These are phyloP conservation scores for Talaromyces adpressus DNA, from an alignment of 495 filamentous ascomycete species.

Conservation along the genomic window DNA sequence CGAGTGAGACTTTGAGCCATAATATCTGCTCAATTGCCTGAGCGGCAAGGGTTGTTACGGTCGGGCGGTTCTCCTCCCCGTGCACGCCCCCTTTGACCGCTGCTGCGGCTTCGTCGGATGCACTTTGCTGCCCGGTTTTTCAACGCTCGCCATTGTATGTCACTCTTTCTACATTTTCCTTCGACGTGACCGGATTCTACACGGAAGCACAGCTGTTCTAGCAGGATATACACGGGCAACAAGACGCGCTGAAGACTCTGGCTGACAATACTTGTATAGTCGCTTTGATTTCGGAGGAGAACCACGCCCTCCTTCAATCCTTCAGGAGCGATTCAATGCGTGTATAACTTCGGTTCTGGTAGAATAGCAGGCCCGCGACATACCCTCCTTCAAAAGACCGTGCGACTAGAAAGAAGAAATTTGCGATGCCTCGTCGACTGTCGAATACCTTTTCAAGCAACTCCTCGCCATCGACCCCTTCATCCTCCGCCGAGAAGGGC, in stretches of 20 bases:
- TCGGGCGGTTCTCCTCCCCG: slow-evolving; percentile 2
- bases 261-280: not conserved
- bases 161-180: not conserved
- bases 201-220: not conserved
- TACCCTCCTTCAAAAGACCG: not conserved
- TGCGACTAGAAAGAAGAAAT: not conserved
- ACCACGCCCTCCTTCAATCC: not conserved
- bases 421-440: slow-evolving; percentile 51
- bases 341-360: not conserved
- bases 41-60: slow-evolving; percentile 6
- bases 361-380: not conserved
- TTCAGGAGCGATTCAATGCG: not conserved
- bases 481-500: slow-evolving; percentile 41
- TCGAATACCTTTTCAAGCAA: slow-evolving; percentile 38
- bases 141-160: not conserved
- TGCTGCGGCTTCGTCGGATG: slow-evolving; percentile 6
- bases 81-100: slow-evolving; percentile 7
- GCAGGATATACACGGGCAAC: not conserved
- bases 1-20: not conserved
- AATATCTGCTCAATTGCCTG: not conserved
- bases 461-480: slow-evolving; percentile 36
- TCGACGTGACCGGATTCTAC: not conserved
- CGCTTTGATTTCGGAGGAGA: not conserved
- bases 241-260: not conserved
- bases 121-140: not conserved